A percentile compares a stretch with the other conserved stretches of the same genome.
Evolutionary conservation across 2,329 filamentous ascomycete species (phyloP).

Genomic region (Apiospora arundinis): DNA sequence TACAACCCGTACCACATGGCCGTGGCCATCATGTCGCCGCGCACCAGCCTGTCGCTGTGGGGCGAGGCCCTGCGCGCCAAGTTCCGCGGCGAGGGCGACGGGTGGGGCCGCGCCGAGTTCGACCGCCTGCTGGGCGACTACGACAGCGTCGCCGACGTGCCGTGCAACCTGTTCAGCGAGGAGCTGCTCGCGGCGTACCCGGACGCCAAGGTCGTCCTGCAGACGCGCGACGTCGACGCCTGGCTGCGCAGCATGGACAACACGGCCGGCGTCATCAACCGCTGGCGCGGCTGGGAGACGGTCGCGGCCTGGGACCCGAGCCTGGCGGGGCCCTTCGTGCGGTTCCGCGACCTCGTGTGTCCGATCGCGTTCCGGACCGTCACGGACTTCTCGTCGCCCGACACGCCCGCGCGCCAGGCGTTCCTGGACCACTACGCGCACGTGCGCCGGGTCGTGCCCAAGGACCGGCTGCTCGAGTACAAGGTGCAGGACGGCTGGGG

Average conservation of each 20-base stretch:
- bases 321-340: conserved; percentile 68
- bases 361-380: conserved; percentile 49
- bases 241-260: background rate
- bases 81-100: background rate
- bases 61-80: conserved; percentile 17
- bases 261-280: conserved; percentile 59
- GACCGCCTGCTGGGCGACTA: conserved; percentile 20
- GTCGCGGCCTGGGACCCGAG: conserved; percentile 60
- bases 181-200: conserved; percentile 21
- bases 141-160: background rate
- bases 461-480: conserved; percentile 41
- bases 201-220: conserved; percentile 18
- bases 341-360: conserved; percentile 73
- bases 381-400: background rate
- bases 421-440: conserved; percentile 51
- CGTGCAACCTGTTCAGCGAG: conserved; percentile 1
- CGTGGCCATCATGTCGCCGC: conserved; percentile 1
- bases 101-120: conserved; percentile 13
- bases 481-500: conserved; percentile 44
- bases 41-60: conserved; percentile 13
- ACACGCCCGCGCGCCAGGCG: conserved; percentile 60
- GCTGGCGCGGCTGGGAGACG: conserved; percentile 63
- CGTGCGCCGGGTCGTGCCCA: conserved; percentile 37
- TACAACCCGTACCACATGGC: conserved; percentile 14
- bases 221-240: conserved; percentile 11